Base-by-base conservation (phyloP, 2,329 filamentous ascomycete species). In the Didymella segeticola region DNA sequence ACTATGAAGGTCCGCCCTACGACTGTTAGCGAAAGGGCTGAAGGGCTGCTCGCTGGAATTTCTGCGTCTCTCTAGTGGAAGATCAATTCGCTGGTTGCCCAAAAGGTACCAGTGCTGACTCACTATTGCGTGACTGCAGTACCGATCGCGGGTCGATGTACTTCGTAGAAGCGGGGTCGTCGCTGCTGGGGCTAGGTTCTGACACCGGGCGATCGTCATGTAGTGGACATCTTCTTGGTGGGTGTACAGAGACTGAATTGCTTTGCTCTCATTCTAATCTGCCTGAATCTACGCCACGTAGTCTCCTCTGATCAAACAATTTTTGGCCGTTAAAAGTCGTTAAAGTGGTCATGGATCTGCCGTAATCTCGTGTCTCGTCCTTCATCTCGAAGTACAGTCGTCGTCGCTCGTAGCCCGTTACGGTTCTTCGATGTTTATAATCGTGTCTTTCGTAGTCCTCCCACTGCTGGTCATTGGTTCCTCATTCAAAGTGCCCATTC, bases 401-500 rank as follows among this genome's bases (percentile, higher is more conserved):
- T 50, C 52, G 11, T 55, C 5, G 26, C 22, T 53, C 48, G 22
- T 56, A 8, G 14, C 20, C 25, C 26, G 19, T 55, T 23, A 59
- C 12, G 33, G 43, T 15, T 61, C 57, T 11, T 51, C 49, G 9
- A 68, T 56, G 52, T 64, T 56, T 17, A 68, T 64, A 14, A 69
- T 51, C 0, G 65, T 63, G 37, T 69, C 65, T 23, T 48, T 64
- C 3, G 61, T 58, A 20, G 38, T 52, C 4, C 53, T 58, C n/a
- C 39, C 50, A 39, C 30, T 53, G 51, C 30, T 53, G 51, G 20
- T 50, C 41, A 36, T 50, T 1, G 48, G 41, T 4, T 51, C 43
- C 4, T 56, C 56, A 3, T 36, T 52, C 19, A 67, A 41, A 1
- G 59, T 64, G 0, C 64, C 66, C 63, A 71, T 63, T 11, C 61